Conservation (phyloP, 2,329 filamentous ascomycete species). For the Dryadomyces quercus-mongolicae region DNA sequence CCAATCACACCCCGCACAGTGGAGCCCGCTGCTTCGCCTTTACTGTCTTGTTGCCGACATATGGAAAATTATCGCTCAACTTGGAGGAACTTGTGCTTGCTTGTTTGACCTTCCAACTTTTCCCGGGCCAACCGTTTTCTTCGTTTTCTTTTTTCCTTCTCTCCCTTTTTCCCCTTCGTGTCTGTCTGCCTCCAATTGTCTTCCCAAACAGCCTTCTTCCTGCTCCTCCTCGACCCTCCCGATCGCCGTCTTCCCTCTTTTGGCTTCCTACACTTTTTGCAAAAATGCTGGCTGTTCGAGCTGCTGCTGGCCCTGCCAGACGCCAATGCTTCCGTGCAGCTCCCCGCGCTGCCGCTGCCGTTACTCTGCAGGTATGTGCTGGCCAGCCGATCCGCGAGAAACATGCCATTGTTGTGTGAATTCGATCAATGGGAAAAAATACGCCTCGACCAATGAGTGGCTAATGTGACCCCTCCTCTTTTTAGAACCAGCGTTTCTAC, state of each 20-base stretch:
- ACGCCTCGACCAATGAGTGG: too few species aligned
- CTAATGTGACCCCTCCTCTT: background rate
- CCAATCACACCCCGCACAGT: conserved; percentile 3
- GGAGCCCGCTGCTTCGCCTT: background rate
- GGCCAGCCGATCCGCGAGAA: background rate
- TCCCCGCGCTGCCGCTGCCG: conserved; percentile 38
- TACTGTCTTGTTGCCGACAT: conserved; percentile 8
- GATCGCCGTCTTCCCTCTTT: background rate
- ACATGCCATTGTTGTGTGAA: background rate
- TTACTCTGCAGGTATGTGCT: conserved; percentile 44
- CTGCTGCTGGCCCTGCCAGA: conserved; percentile 62
- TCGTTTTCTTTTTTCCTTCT: background rate
- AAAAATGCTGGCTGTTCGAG: conserved; percentile 74
- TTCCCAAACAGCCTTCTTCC: background rate
- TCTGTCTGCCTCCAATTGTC: background rate
- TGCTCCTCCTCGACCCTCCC: too few species aligned
- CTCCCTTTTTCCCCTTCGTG: background rate
- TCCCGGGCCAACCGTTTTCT: conserved; percentile 4
- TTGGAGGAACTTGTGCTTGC: background rate
- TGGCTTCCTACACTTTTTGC: background rate
- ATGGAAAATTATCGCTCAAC: conserved; percentile 12
- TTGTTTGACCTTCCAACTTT: conserved; percentile 7
- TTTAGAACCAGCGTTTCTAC: conserved; percentile 38
- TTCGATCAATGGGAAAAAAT: background rate
- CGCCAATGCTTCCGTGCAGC: conserved; percentile 66